Evolutionary conservation across 2,329 filamentous ascomycete species (phyloP).

Genomic region (Dendryphion nanum): DNA sequence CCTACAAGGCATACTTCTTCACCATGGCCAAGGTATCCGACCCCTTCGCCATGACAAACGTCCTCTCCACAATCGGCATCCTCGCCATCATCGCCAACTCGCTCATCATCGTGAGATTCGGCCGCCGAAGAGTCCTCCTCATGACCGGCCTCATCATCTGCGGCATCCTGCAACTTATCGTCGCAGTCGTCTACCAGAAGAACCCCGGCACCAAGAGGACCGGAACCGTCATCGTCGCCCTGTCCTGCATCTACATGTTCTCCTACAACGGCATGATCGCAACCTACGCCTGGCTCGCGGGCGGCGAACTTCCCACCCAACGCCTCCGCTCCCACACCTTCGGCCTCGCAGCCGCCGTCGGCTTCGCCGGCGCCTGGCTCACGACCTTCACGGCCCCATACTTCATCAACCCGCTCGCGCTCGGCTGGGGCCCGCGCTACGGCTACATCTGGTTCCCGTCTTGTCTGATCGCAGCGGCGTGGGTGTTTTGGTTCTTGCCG

Average conservation of each 20-base stretch:
- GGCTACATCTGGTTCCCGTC: slow-evolving; percentile 35
- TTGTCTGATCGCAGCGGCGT: slow-evolving; percentile 39
- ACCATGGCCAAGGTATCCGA: slow-evolving; percentile 57
- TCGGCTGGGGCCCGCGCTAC: slow-evolving; percentile 61
- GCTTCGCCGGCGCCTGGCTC: slow-evolving; percentile 57
- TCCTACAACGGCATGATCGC: slow-evolving; percentile 56
- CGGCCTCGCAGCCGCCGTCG: slow-evolving; percentile 52
- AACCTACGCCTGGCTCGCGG: slow-evolving; percentile 58
- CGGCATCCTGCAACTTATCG: slow-evolving; percentile 54
- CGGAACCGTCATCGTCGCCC: slow-evolving; percentile 52
- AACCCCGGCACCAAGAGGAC: slow-evolving; percentile 35
- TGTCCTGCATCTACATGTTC: slow-evolving; percentile 55
- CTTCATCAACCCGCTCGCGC: slow-evolving; percentile 56
- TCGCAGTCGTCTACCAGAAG: slow-evolving; percentile 53
- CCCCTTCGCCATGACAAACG: slow-evolving; percentile 58
- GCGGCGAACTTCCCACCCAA: slow-evolving; percentile 59
- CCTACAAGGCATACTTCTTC: slow-evolving; percentile 57
- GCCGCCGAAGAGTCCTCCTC: slow-evolving; percentile 55
- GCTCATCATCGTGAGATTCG: slow-evolving; percentile 52
- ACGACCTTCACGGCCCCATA: slow-evolving; percentile 58
- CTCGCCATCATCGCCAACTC: slow-evolving; percentile 56
- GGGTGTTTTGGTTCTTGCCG: slow-evolving; percentile 31
- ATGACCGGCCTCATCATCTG: slow-evolving; percentile 52
- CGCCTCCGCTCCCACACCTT: slow-evolving; percentile 59
- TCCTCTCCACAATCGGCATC: slow-evolving; percentile 55